Evolutionary conservation across 257 asterid genomes (phyloP), one percentile per base, ranked within the genome.

Genomic region (Rehmannia glutinosa): DNA sequence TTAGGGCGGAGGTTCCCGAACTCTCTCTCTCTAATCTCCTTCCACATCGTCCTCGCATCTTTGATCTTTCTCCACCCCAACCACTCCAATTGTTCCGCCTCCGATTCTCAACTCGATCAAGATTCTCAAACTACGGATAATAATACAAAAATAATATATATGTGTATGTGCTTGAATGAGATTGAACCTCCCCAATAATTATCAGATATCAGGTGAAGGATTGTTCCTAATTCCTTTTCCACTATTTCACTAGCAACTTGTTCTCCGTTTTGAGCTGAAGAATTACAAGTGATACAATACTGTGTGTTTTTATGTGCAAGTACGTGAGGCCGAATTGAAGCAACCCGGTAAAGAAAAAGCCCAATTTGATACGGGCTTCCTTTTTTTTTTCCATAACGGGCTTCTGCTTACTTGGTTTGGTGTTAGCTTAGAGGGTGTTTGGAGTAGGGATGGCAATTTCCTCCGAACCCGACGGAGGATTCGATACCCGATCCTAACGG

Each of bases 21-120:
- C 78, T 91, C 95, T 83, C 99, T 78, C 73, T 91, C 89, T 87
- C 82, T 82, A 80, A 79, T 91, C 87, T 88, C 93, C 95, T 91
- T 94, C 97, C 97, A 94, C 99, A 94, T 92, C 89, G 75, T 82
- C 99, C 96, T 86, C 90, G 99, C 97, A 91, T 88, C 95, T 84
- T 83, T 68, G 77, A 76, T 78, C 80, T 86, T 60, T 63, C 78
- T 75, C 77, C 80, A 51, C 74, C 77, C 66, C 65, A 49, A 39
- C 75, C 74, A 61, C 64, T 39, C 77, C 72, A 61, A 60, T 53
- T 21, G 56, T 7, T 39, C 66, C 64, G 71, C 76, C 71, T 8
- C 74, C 72, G 41, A 76, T 59, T 70, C 33, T 56, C 78, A 54
- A 54, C 70, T 49, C 64, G 45, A 61, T 52, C 11, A 25, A 45